These are phyloP conservation scores for Cucumis hystrix DNA, from an alignment of 306 rosid species.

Conservation along the genomic window DNA sequence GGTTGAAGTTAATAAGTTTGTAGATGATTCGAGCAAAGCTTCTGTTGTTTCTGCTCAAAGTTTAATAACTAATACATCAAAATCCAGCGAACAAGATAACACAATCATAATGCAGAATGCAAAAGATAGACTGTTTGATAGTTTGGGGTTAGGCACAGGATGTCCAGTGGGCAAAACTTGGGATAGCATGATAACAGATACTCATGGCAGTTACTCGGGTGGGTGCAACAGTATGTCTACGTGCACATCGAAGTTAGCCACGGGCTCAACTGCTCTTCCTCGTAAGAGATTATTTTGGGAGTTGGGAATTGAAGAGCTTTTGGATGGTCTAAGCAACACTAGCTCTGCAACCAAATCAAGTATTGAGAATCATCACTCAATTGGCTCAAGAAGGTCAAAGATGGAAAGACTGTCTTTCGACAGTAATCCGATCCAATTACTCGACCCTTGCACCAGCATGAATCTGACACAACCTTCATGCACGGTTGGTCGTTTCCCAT, in stretches of 20 bases:
- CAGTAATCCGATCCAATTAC: slow-evolving; percentile 18
- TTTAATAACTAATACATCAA: slow-evolving; percentile 12
- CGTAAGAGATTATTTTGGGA: slow-evolving; percentile 54
- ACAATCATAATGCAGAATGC: background rate
- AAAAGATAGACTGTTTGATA: slow-evolving; percentile 19
- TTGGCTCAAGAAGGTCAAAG: slow-evolving; percentile 23
- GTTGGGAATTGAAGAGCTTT: slow-evolving; percentile 52
- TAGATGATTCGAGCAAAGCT: background rate
- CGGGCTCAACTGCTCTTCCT: slow-evolving; percentile 16
- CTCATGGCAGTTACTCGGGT: slow-evolving; percentile 14
- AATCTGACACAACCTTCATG: slow-evolving; percentile 17
- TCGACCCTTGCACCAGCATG: slow-evolving; percentile 13
- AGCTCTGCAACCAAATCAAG: slow-evolving; percentile 22
- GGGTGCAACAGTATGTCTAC: slow-evolving; percentile 5
- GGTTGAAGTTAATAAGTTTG: slow-evolving; percentile 8
- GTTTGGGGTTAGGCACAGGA: slow-evolving; percentile 20
- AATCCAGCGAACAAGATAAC: slow-evolving; percentile 22
- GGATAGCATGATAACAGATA: slow-evolving; percentile 26
- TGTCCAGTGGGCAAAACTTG: slow-evolving; percentile 22
- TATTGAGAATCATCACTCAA: slow-evolving; percentile 29
- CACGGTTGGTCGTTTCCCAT: slow-evolving; percentile 14
- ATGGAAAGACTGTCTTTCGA: slow-evolving; percentile 25
- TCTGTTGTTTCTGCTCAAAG: slow-evolving; percentile 16
- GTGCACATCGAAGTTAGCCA: slow-evolving; percentile 20
- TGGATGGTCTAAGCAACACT: slow-evolving; percentile 26